phyloP scores from a whole-genome alignment of 1,139 yeast species.

The Pichia terricola region DNA sequence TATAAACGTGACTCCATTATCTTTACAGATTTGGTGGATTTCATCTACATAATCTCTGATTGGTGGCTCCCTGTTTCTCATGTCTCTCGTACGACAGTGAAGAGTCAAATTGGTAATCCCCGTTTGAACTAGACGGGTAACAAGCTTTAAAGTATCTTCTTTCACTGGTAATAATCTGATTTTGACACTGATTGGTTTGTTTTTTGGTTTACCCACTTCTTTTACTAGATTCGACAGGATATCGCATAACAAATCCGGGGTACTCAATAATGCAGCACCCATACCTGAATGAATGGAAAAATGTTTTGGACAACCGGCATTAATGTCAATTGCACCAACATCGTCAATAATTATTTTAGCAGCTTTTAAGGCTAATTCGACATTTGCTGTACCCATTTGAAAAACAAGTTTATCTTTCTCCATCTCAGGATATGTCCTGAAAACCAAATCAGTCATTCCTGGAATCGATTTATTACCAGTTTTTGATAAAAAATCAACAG shows the following conservation, averaged over 20 bases:
- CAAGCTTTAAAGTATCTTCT: constrained; percentile 52
- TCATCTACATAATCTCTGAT: constrained; percentile 55
- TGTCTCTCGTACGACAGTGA: constrained; percentile 81
- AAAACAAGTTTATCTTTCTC: constrained; percentile 66
- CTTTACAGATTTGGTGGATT: constrained; percentile 53
- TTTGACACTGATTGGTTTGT: constrained; percentile 85
- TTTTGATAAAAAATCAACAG: constrained; percentile 47
- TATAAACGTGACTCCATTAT: constrained; percentile 59
- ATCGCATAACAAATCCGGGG: constrained; percentile 67
- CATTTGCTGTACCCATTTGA: constrained; percentile 82
- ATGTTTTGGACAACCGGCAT: constrained; percentile 94
- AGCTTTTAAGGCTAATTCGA: constrained; percentile 81
- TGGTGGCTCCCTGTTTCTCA: constrained; percentile 85
- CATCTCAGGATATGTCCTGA: constrained; percentile 57
- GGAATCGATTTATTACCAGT: constrained; percentile 31
- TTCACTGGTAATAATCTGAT: constrained; percentile 63
- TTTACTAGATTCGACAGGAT: constrained; percentile 61
- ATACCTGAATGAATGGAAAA: constrained; percentile 80
- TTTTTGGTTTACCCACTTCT: constrained; percentile 68
- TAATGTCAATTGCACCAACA: constrained; percentile 87
- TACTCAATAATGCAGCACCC: constrained; percentile 87
- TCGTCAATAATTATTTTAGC: constrained; percentile 72
- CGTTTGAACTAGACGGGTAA: constrained; percentile 57
- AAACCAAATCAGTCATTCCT: constrained; percentile 38
- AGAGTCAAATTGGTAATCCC: constrained; percentile 81